Evolutionary conservation across 1,284 basidiomycete species (phyloP).

Genomic region (Ganoderma meredithae): DNA sequence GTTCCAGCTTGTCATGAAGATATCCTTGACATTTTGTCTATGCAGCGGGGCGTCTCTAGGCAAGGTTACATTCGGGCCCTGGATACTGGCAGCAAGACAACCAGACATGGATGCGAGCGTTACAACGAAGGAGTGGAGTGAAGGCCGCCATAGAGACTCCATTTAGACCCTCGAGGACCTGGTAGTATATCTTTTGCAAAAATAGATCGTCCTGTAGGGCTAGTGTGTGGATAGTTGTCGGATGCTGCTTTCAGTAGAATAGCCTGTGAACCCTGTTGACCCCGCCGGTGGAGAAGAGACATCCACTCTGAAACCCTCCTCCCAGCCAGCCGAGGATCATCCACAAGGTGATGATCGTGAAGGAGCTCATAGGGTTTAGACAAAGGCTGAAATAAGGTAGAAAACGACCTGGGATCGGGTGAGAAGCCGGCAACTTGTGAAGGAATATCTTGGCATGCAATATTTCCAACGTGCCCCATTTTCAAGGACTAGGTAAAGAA

Average conservation of each 20-base stretch:
- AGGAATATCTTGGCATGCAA: neutral
- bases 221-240: neutral
- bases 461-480: neutral
- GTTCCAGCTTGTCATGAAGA: slow-evolving; percentile 63
- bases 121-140: slow-evolving; percentile 29
- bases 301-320: neutral
- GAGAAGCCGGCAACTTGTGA: neutral
- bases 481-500: neutral
- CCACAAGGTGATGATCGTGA: neutral
- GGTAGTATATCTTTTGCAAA: neutral
- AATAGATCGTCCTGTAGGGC: neutral
- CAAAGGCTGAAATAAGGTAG: neutral
- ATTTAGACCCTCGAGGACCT: slow-evolving; percentile 11
- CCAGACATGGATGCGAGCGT: slow-evolving; percentile 32
- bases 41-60: slow-evolving; percentile 50
- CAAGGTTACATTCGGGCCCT: slow-evolving; percentile 52
- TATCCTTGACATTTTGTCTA: slow-evolving; percentile 54
- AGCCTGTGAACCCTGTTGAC: neutral
- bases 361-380: neutral
- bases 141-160: slow-evolving; percentile 19
- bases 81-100: slow-evolving; percentile 40
- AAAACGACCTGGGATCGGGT: neutral
- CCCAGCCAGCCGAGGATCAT: neutral
- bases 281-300: neutral
- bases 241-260: neutral